These are phyloP conservation scores for Pseudoscleropodium purum DNA, from an alignment of 225 moss, liverwort and hornwort genomes.

Conservation along the genomic window DNA sequence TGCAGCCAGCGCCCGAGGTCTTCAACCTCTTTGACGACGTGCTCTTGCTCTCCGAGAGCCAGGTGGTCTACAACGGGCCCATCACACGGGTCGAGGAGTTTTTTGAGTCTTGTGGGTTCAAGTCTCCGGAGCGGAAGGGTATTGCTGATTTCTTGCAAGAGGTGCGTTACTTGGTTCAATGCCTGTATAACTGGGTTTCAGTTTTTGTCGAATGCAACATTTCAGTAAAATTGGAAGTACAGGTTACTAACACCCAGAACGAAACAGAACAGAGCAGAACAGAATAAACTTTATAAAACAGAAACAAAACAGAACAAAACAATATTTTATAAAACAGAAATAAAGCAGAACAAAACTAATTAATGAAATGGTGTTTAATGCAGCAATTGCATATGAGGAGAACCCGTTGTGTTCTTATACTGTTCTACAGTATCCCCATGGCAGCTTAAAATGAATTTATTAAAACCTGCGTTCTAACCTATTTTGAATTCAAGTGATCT, in stretches of 20 bases:
- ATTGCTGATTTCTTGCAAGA: slow-evolving; percentile 67
- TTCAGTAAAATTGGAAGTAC: neutral
- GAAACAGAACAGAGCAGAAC: no score
- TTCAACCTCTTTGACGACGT: slow-evolving; percentile 60
- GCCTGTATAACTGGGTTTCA: neutral
- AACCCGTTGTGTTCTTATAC: neutral
- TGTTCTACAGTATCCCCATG: neutral
- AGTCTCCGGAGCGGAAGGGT: slow-evolving; percentile 60
- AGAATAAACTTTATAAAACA: no score
- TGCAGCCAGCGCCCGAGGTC: slow-evolving; percentile 64
- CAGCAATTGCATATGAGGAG: neutral
- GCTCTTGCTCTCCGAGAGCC: slow-evolving; percentile 55
- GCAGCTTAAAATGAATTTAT: neutral
- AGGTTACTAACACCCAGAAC: no score
- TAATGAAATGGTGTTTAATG: neutral
- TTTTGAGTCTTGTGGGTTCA: slow-evolving; percentile 55
- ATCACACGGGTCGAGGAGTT: slow-evolving; percentile 28
- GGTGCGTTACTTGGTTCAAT: slow-evolving; percentile 1
- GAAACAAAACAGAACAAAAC: neutral
- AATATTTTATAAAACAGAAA: neutral
- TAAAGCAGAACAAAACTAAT: neutral
- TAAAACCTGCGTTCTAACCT: neutral
- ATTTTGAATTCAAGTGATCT: neutral
- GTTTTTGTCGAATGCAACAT: neutral
- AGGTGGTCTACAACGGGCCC: slow-evolving; percentile 57